Evolutionary conservation across 495 filamentous ascomycete species (phyloP), one percentile per base, ranked within the genome.

Genomic region (Penicillium ochrochloron): DNA sequence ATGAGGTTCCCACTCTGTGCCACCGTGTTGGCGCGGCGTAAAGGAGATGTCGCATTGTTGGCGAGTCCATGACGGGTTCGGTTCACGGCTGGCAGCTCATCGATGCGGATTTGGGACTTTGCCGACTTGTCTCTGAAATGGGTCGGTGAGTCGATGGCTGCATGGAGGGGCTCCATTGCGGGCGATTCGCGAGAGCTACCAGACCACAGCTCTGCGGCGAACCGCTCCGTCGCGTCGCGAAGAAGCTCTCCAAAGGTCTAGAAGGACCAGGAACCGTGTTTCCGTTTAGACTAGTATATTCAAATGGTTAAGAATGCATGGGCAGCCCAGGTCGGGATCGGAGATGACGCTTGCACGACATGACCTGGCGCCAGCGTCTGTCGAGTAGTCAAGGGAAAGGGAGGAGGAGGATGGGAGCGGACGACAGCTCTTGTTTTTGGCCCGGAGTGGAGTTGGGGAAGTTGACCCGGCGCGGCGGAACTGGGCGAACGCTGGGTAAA

Each of bases 21-120:
- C 52, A 82, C 76, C 9, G 80, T 82, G 61, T 81, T 75, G 61
- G 80, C 78, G 52, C 78, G 76, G 65, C 78, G 75, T 33, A 82
- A 54, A 62, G 62, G 62, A 17, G 73, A 68, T 27, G 64, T 61
- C 63, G 66, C 64, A 70, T 74, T 44, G 33, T 57, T 44, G 37
- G 56, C 10, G 14, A 44, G 56, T 11, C 67, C 57, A 41, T 62
- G 61, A 57, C 66, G 57, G 37, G 68, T 60, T 64, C 59, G 62
- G 54, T 63, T 51, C 21, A 62, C 55, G 23, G 55, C 29, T 5
- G 68, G 62, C 37, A 72, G 39, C 42, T 74, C 71, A 48, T 68
- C 59, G 52, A 72, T 63, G 21, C 60, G 69, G 25, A 70, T 67
- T 58, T 60, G 64, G 9, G 69, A 62, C 60, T 61, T 59, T 15